Base-by-base conservation (phyloP, 2,329 filamentous ascomycete genomes). In the Aureobasidium melanogenum region DNA sequence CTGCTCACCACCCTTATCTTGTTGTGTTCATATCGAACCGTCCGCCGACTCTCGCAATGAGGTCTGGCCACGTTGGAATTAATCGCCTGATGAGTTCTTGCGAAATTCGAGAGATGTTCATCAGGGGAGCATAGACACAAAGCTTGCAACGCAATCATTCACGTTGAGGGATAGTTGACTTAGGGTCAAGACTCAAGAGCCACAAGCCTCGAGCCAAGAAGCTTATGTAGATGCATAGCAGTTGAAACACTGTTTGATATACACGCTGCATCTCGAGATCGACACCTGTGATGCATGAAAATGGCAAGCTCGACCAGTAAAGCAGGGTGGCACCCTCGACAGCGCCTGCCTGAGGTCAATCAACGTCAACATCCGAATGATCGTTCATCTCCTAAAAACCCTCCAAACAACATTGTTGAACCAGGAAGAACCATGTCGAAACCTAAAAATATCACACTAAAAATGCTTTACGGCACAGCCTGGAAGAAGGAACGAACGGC, bases 391-490 rank as follows among this genome's bases (percentile, higher is more conserved):
- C 2, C 26, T 17, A 38, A 1, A 38, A 41, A 52, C 4, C 24
- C 24, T 22, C 24, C 7, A 14, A 14, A 12, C 10, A 15, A 17
- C 51, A 54, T 14, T 17, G n/a, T 24, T 8, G 9, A 28, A 32
- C 5, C 2, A 15, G 0, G 0, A 41, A 22, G 30, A 15, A 46
- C n/a, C 52, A 58, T 47, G 54, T 15, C 54, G 1, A 28, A 38
- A 22, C 8, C 26, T 24, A 56, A 60, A 41, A 62, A 63, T 1
- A 52, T 44, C n/a, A 64, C 64, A 38, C 62, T 68, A n/a, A 77
- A 77, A 4, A 69, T 84, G 65, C 75, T 94, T 64, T 94, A 94
- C 71, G 89, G 89, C 56, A 93, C 89, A 2, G 89, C 89, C n/a
- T 93, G 89, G 89, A 94, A 94, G 73, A 86, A 87, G 68, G 84